Evolutionary conservation across 768 basidiomycete genomes (phyloP).

Genomic region (Hydnomerulius pinastri): DNA sequence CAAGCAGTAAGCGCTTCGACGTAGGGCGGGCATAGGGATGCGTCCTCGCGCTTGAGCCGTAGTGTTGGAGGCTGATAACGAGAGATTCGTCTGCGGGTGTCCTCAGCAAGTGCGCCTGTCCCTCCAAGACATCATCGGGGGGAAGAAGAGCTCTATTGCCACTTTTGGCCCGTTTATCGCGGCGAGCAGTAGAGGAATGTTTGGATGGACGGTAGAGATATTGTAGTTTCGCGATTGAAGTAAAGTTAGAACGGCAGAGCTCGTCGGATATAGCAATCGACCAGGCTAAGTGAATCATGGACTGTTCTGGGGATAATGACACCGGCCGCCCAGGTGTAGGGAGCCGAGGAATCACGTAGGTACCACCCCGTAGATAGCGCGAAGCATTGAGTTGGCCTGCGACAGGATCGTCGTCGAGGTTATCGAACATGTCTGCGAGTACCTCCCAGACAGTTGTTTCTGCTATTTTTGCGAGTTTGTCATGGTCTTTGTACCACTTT

Average conservation of each 20-base stretch:
- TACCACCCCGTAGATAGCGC: constrained; percentile 1
- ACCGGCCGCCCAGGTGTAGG: constrained; percentile 24
- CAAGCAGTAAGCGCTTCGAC: constrained; percentile 18
- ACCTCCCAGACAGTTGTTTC: constrained; percentile 15
- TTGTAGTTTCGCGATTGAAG: background rate
- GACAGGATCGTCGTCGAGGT: constrained; percentile 7
- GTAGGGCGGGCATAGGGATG: constrained; percentile 21
- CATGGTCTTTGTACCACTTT: constrained; percentile 21
- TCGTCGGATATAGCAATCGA: constrained; percentile 17
- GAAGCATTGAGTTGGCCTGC: background rate
- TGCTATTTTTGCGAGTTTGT: constrained; percentile 25
- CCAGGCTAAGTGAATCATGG: constrained; percentile 23
- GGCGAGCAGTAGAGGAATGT: background rate
- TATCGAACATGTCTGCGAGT: constrained; percentile 22
- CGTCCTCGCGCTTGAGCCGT: background rate
- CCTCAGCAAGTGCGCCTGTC: background rate
- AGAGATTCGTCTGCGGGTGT: constrained; percentile 20
- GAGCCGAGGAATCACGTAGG: constrained; percentile 29
- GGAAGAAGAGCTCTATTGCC: constrained; percentile 11
- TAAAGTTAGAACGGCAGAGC: background rate
- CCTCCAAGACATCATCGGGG: constrained; percentile 16
- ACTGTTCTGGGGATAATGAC: constrained; percentile 16
- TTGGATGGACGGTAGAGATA: background rate
- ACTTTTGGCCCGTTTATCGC: constrained; percentile 9
- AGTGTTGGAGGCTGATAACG: background rate